Conservation (phyloP, 106 monocot species). For the Dioscorea zingiberensis region DNA sequence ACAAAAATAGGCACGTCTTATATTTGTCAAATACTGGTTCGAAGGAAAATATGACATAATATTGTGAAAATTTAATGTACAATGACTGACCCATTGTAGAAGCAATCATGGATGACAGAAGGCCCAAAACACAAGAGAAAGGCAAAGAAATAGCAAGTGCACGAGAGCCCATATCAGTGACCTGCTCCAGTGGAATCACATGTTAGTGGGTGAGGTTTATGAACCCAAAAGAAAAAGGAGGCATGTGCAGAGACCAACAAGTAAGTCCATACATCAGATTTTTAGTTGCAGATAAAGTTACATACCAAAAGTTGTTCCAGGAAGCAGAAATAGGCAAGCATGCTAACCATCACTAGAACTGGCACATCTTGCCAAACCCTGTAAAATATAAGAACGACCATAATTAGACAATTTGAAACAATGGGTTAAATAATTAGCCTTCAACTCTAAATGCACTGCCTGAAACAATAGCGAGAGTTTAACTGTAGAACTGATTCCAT, state of each 20-base stretch:
- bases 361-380: slow-evolving; percentile 96
- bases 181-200: slow-evolving; percentile 34
- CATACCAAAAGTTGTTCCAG: slow-evolving; percentile 96
- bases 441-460: too few species aligned
- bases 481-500: too few species aligned
- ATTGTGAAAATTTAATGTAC: too few species aligned
- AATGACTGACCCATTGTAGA: slow-evolving; percentile 74
- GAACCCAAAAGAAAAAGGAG: background rate
- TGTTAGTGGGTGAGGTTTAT: background rate
- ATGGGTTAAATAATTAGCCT: too few species aligned
- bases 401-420: too few species aligned
- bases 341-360: slow-evolving; percentile 91
- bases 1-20: too few species aligned
- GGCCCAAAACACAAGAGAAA: slow-evolving; percentile 89
- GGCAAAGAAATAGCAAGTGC: slow-evolving; percentile 93
- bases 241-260: too few species aligned
- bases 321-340: slow-evolving; percentile 98
- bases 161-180: slow-evolving; percentile 46
- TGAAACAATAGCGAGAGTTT: too few species aligned
- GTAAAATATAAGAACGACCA: background rate
- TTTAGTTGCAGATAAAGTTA: background rate
- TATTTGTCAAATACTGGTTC: too few species aligned
- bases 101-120: slow-evolving; percentile 89
- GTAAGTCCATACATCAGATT: background rate
- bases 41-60: too few species aligned